Evolutionary conservation across 306 rosid genomes (phyloP).

Genomic region (Prunus mongolica): DNA sequence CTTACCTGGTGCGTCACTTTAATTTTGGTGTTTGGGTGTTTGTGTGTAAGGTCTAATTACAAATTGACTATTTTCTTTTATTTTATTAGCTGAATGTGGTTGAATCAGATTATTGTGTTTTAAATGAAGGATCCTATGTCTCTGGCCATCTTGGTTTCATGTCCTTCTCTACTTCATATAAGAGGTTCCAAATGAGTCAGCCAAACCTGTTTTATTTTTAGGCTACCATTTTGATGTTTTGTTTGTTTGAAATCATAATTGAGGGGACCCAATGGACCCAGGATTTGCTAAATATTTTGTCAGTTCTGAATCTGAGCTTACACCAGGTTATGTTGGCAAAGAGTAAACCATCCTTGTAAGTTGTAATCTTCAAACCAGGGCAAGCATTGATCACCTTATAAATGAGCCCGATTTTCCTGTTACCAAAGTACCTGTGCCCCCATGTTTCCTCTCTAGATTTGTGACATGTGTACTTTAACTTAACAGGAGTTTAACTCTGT

Average conservation of each 20-base stretch:
- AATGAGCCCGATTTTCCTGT: no score
- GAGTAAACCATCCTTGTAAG: neutral
- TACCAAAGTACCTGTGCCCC: no score
- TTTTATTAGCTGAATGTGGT: slow-evolving; percentile 10
- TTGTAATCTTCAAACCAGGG: neutral
- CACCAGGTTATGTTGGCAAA: slow-evolving; percentile 1
- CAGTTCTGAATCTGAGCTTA: slow-evolving; percentile 24
- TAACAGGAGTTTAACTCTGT: no score
- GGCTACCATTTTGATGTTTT: slow-evolving; percentile 21
- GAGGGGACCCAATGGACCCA: slow-evolving; percentile 39
- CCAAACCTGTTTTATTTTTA: slow-evolving; percentile 16
- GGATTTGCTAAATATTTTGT: slow-evolving; percentile 24
- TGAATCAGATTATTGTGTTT: slow-evolving; percentile 33
- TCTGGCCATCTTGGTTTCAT: slow-evolving; percentile 12
- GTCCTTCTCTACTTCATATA: slow-evolving; percentile 23
- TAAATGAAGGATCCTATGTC: slow-evolving; percentile 54
- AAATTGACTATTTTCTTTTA: slow-evolving; percentile 8
- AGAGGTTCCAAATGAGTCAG: slow-evolving; percentile 20
- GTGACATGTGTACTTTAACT: no score
- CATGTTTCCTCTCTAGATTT: no score
- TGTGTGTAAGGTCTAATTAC: slow-evolving; percentile 30
- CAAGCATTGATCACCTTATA: slow-evolving; percentile 12
- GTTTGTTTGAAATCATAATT: slow-evolving; percentile 16
- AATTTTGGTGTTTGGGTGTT: neutral
- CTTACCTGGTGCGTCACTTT: slow-evolving; percentile 30